phyloP scores from a whole-genome alignment of 306 rosid species.

The Fragaria nilgerrensis region DNA sequence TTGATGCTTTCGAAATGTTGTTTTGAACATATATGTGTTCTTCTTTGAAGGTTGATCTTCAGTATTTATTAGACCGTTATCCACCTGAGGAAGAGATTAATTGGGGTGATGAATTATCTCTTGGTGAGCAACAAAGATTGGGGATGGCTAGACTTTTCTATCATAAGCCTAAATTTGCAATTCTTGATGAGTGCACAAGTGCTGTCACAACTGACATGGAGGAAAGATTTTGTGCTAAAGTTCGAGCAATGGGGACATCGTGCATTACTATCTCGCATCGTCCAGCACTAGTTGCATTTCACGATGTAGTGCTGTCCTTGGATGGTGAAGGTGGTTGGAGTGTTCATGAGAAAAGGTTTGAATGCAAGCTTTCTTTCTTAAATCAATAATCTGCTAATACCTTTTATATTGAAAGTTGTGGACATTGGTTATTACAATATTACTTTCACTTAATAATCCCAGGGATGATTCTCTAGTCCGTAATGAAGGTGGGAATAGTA shows the following conservation, averaged over 20 bases:
- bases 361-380: slow-evolving; percentile 21
- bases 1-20: slow-evolving; percentile 1
- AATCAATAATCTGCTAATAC: slow-evolving; percentile 5
- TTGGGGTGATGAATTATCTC: slow-evolving; percentile 97
- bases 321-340: slow-evolving; percentile 99
- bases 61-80: slow-evolving; percentile 88
- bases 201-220: slow-evolving; percentile 99
- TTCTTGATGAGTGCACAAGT: slow-evolving; percentile 99
- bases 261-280: slow-evolving; percentile 99
- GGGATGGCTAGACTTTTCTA: slow-evolving; percentile 99
- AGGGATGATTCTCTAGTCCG: slow-evolving; percentile 67
- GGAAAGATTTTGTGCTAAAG: slow-evolving; percentile 97
- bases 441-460: slow-evolving; percentile 27
- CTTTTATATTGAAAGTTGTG: slow-evolving; percentile 5
- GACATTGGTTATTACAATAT: slow-evolving; percentile 26
- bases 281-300: slow-evolving; percentile 97
- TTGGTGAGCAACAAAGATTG: slow-evolving; percentile 96
- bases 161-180: slow-evolving; percentile 96
- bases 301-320: slow-evolving; percentile 89
- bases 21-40: slow-evolving; percentile 25
- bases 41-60: slow-evolving; percentile 82
- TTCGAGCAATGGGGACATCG: slow-evolving; percentile 98
- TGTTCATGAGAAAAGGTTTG: slow-evolving; percentile 76
- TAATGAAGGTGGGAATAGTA: slow-evolving; percentile 44
- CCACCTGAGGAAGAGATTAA: slow-evolving; percentile 84